Conservation (phyloP, 306 rosid species). For the Quercus agrifolia region DNA sequence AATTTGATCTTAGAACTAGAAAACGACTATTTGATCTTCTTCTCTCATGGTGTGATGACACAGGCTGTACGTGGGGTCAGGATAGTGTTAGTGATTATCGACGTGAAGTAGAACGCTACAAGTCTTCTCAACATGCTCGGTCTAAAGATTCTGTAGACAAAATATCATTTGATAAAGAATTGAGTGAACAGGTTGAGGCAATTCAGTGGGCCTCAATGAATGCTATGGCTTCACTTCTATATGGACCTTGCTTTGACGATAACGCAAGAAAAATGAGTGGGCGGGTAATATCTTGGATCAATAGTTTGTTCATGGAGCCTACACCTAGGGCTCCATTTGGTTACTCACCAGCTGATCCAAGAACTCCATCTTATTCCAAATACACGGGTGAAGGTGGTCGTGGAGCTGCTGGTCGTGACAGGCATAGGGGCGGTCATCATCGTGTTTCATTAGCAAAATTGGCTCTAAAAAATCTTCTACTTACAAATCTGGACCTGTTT, state of each 20-base stretch:
- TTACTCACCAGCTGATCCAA: conserved; percentile 95
- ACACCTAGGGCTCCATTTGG: conserved; percentile 97
- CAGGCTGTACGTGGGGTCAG: conserved; percentile 75
- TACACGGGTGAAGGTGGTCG: conserved; percentile 79
- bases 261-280: conserved; percentile 99
- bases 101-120: conserved; percentile 97
- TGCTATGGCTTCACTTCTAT: conserved; percentile 95
- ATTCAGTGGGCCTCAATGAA: conserved; percentile 99
- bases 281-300: conserved; percentile 93
- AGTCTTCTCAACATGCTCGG: conserved; percentile 93
- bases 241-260: conserved; percentile 99
- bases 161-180: conserved; percentile 91
- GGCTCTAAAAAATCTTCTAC: conserved; percentile 89
- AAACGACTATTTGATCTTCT: conserved; percentile 91
- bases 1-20: conserved; percentile 89
- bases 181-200: conserved; percentile 94
- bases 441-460: conserved; percentile 89
- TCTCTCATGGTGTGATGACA: conserved; percentile 92
- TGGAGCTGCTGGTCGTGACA: conserved; percentile 84
- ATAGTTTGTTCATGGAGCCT: conserved; percentile 91
- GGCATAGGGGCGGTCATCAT: conserved; percentile 81
- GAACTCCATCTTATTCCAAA: conserved; percentile 97
- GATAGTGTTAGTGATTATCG: conserved; percentile 89
- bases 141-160: conserved; percentile 98
- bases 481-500: conserved; percentile 93